Percentiles rank a stretch among this genome's conserved stretches.
These are phyloP conservation scores for Boletales sp. DNA, from an alignment of 768 basidiomycete species.

Conservation along the genomic window DNA sequence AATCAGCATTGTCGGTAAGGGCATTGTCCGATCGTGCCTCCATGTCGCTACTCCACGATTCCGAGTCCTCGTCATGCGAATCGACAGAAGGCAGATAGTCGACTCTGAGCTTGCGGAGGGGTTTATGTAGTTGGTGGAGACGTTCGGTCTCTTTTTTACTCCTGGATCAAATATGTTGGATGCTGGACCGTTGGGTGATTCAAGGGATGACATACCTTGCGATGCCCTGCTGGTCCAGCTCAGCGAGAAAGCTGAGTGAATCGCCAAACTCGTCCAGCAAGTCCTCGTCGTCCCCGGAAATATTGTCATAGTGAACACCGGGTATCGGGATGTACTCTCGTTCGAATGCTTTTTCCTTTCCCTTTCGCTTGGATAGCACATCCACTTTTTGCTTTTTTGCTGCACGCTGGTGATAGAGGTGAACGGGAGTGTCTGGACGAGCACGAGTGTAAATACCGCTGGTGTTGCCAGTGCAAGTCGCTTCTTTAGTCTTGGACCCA, in stretches of 20 bases:
- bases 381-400: conserved; percentile 69
- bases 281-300: conserved; percentile 72
- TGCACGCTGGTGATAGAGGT: conserved; percentile 30
- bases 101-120: conserved; percentile 39
- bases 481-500: conserved; percentile 32
- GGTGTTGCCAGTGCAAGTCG: conserved; percentile 29
- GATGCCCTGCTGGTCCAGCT: conserved; percentile 76
- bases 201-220: conserved; percentile 51
- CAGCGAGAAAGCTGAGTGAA: conserved; percentile 62
- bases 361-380: conserved; percentile 41
- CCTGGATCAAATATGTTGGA: conserved; percentile 38
- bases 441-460: conserved; percentile 21
- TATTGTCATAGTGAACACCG: conserved; percentile 29
- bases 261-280: conserved; percentile 62
- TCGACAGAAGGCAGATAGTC: conserved; percentile 69
- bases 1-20: conserved; percentile 7
- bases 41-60: conserved; percentile 45
- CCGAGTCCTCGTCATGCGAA: conserved; percentile 61
- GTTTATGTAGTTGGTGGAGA: conserved; percentile 64
- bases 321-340: conserved; percentile 64
- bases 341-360: conserved; percentile 60
- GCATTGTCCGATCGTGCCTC: conserved; percentile 23
- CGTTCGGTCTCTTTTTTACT: conserved; percentile 81
- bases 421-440: not conserved
- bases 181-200: not conserved